Evolutionary conservation across 306 rosid genomes (phyloP), one percentile per base, ranked within the genome.

Genomic region (Vachellia collinsii): DNA sequence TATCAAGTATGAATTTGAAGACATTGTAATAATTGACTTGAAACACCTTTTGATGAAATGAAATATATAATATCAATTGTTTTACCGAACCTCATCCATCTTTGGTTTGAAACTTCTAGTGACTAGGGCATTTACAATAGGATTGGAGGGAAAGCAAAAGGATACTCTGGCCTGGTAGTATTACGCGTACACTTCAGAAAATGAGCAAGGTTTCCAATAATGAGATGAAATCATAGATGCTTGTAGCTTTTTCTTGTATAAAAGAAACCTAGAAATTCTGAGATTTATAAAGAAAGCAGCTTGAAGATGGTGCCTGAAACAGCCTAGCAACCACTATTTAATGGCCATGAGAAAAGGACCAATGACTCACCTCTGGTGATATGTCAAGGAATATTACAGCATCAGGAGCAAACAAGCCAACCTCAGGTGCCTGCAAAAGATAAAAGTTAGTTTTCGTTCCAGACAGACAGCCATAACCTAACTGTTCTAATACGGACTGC

Each of bases 321-420:
- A 66, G 77, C 41, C 69, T 20, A 69, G 13, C 44, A 77, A 73
- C 66, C 67, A 83, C 39, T 19, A 63, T 75, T 42, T 36, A 70
- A 66, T 77, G 74, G 20, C 72, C 75, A 64, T 19, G n/a, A 39
- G 11, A 66, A 54, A 16, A 67, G n/a, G 37, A 64, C 50, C 9
- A 13, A 70, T 10, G 68, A 77, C 87, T 79, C 79, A 90, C 99
- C 90, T 95, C 96, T 14, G 98, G 99, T 67, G 91, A 88, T 81
- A 95, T 93, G 81, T 93, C 91, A 66, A 95, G 98, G 90, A 84
- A 93, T 69, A 91, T 41, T 25, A 90, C 96, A 44, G 90, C 67
- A 75, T 95, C 99, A 69, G 99, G 97, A 83, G 97, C 89, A 66
- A 88, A 84, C 83, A 95, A 80, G 41, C 99, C 99, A 76, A 75